Conservation (phyloP, 2,329 filamentous ascomycete genomes). For the Neonectria ditissima region DNA sequence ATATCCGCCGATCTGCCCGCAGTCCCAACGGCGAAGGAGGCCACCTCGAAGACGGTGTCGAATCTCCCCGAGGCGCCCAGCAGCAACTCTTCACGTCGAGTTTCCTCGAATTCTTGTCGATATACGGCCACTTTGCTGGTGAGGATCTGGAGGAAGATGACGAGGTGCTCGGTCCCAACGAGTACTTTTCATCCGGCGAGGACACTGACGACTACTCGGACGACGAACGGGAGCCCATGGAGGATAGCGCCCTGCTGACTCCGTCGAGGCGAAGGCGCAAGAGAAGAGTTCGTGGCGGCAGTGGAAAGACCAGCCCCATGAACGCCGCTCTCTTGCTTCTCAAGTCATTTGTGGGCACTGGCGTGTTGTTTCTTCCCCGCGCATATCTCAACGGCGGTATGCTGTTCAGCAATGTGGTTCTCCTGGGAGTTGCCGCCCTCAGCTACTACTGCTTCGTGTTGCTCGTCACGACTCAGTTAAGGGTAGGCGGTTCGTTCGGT, state of each 20-base stretch:
- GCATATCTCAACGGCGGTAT: slow-evolving; percentile 97
- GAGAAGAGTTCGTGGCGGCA: slow-evolving; percentile 79
- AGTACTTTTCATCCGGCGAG: slow-evolving; percentile 88
- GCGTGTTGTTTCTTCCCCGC: slow-evolving; percentile 90
- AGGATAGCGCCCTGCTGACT: slow-evolving; percentile 86
- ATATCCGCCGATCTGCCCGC: slow-evolving; percentile 79
- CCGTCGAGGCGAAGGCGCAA: slow-evolving; percentile 79
- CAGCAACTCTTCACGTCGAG: slow-evolving; percentile 83
- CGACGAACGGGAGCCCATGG: slow-evolving; percentile 82
- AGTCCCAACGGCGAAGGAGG: slow-evolving; percentile 62
- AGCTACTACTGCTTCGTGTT: slow-evolving; percentile 99
- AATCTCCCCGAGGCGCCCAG: slow-evolving; percentile 49
- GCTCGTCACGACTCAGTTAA: slow-evolving; percentile 86
- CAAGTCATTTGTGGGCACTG: slow-evolving; percentile 98
- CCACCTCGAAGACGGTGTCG: slow-evolving; percentile 49
- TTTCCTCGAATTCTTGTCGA: slow-evolving; percentile 93
- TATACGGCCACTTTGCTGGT: slow-evolving; percentile 98
- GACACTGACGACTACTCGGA: slow-evolving; percentile 75
- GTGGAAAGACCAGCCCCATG: slow-evolving; percentile 81
- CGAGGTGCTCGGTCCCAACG: slow-evolving; percentile 85
- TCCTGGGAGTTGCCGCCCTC: slow-evolving; percentile 85
- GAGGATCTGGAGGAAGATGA: slow-evolving; percentile 98
- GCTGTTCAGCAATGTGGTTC: slow-evolving; percentile 92
- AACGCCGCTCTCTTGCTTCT: slow-evolving; percentile 87
- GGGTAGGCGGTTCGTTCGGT: slow-evolving; percentile 93